Evolutionary conservation across 2,329 filamentous ascomycete genomes (phyloP).

Genomic region (Diaporthe sp.): DNA sequence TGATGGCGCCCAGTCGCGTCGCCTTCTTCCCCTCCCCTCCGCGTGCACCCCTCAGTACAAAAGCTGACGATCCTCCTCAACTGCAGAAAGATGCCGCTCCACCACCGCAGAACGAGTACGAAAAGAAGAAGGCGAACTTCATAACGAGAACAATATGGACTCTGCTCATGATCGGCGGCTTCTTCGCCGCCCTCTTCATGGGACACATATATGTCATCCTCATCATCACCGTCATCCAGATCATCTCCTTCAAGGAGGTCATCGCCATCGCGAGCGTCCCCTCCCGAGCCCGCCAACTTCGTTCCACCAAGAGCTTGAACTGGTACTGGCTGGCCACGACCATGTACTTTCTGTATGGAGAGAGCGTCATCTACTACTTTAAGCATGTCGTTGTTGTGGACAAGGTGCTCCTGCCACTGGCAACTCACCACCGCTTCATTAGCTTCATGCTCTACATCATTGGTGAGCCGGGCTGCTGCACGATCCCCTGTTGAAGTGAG

Average conservation of each 20-base stretch:
- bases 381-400: slow-evolving; percentile 98
- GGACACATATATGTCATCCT: slow-evolving; percentile 98
- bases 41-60: background rate
- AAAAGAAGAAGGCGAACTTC: slow-evolving; percentile 99
- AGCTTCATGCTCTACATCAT: slow-evolving; percentile 98
- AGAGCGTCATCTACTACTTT: slow-evolving; percentile 99
- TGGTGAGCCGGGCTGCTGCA: slow-evolving; percentile 68
- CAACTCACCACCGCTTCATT: slow-evolving; percentile 98
- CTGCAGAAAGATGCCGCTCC: slow-evolving; percentile 58
- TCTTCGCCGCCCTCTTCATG: slow-evolving; percentile 93
- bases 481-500: background rate
- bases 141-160: slow-evolving; percentile 98
- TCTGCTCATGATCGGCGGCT: slow-evolving; percentile 94
- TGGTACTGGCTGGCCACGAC: slow-evolving; percentile 99
- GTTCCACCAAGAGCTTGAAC: slow-evolving; percentile 95
- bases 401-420: slow-evolving; percentile 89
- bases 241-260: slow-evolving; percentile 98
- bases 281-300: slow-evolving; percentile 88
- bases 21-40: background rate
- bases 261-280: slow-evolving; percentile 97
- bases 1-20: slow-evolving; percentile 17
- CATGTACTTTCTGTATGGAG: slow-evolving; percentile 99
- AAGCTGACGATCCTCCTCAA: slow-evolving; percentile 40
- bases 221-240: slow-evolving; percentile 92
- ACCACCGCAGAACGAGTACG: slow-evolving; percentile 76